Conservation (phyloP, 1,284 basidiomycete genomes). For the Coniferiporia sulphurascens region DNA sequence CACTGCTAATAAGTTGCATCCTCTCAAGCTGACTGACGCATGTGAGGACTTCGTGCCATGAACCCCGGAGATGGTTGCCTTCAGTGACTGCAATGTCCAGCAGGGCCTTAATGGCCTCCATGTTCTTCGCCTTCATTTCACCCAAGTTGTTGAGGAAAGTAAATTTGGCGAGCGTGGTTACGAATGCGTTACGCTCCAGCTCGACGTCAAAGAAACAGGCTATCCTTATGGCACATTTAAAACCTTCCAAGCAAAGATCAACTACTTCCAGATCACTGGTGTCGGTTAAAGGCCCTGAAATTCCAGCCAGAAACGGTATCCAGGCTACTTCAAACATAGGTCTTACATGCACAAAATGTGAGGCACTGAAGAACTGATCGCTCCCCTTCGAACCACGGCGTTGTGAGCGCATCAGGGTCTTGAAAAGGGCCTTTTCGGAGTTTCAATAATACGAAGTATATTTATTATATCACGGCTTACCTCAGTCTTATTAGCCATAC, state of each 20-base stretch:
- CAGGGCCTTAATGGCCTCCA: slow-evolving; percentile 94
- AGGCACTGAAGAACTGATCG: slow-evolving; percentile 92
- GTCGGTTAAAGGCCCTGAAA: slow-evolving; percentile 89
- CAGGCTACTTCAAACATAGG: slow-evolving; percentile 99
- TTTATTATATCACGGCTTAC: slow-evolving; percentile 35
- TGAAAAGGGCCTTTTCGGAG: slow-evolving; percentile 70
- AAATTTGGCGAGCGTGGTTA: slow-evolving; percentile 96
- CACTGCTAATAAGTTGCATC: slow-evolving; percentile 93
- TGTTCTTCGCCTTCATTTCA: slow-evolving; percentile 98
- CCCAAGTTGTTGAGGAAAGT: slow-evolving; percentile 95
- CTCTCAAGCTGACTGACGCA: slow-evolving; percentile 97
- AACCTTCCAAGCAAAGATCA: slow-evolving; percentile 89
- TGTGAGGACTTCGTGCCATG: slow-evolving; percentile 93
- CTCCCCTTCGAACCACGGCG: slow-evolving; percentile 66
- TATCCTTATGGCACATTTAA: slow-evolving; percentile 89
- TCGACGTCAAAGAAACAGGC: slow-evolving; percentile 95
- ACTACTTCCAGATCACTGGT: slow-evolving; percentile 90
- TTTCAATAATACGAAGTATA: background rate
- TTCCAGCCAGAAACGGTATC: slow-evolving; percentile 93
- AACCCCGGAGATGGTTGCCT: slow-evolving; percentile 89
- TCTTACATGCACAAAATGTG: slow-evolving; percentile 89
- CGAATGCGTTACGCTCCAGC: slow-evolving; percentile 92
- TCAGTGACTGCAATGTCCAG: slow-evolving; percentile 91
- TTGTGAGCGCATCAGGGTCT: slow-evolving; percentile 84
- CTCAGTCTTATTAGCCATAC: slow-evolving; percentile 95